Conservation (phyloP, 352 stramenopile genomes). For the Globisporangium rhizosaccharum region DNA sequence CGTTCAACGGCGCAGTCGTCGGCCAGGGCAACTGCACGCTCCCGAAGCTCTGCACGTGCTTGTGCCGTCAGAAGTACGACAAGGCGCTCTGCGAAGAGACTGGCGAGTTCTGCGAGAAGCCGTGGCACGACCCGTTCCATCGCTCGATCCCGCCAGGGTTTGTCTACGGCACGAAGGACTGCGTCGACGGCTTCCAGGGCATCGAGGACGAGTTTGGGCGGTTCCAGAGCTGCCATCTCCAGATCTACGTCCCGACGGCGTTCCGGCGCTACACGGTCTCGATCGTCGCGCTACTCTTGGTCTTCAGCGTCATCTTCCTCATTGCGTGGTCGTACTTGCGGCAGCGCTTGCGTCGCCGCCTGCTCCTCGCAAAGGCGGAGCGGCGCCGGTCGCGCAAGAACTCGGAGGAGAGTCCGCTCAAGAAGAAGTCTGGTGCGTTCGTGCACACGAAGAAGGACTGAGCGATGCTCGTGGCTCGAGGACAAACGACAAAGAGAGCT, state of each 20-base stretch:
- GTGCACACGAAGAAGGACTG: conserved; percentile 56
- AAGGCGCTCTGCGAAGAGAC: conserved; percentile 51
- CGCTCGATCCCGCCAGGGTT: conserved; percentile 73
- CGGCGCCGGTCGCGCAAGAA: conserved; percentile 77
- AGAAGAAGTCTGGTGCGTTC: conserved; percentile 51
- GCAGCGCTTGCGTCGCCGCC: conserved; percentile 64
- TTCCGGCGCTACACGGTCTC: conserved; percentile 83
- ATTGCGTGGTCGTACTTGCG: conserved; percentile 84
- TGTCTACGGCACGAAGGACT: conserved; percentile 91
- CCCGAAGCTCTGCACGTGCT: conserved; percentile 88
- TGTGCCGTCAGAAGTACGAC: conserved; percentile 86
- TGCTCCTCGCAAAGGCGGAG: conserved; percentile 90
- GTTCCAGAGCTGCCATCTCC: conserved; percentile 93
- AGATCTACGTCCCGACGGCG: conserved; percentile 90
- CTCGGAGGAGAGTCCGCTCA: conserved; percentile 43
- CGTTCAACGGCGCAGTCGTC: conserved; percentile 61
- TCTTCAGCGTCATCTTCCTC: conserved; percentile 62
- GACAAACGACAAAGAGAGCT: neutral
- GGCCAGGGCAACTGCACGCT: conserved; percentile 92
- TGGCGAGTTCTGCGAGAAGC: conserved; percentile 78
- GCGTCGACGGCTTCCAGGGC: conserved; percentile 92
- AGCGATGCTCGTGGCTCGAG: neutral
- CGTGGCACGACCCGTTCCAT: conserved; percentile 74
- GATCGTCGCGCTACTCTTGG: conserved; percentile 62
- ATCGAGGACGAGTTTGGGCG: conserved; percentile 83